These are phyloP conservation scores for Escallonia herrerae DNA, from an alignment of 129 eudicot genomes.

Conservation along the genomic window DNA sequence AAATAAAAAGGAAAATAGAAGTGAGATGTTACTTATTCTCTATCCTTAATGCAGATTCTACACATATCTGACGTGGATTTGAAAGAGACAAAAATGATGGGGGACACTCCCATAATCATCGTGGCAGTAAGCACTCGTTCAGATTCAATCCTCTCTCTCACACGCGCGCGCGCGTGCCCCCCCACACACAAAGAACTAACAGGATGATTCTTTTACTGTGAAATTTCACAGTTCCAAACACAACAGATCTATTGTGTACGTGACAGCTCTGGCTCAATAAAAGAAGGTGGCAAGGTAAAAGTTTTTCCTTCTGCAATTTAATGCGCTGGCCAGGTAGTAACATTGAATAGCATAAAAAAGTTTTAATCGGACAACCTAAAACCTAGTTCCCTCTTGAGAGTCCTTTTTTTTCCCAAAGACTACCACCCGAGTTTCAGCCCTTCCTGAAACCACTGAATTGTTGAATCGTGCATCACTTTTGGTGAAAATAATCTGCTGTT, in stretches of 20 bases:
- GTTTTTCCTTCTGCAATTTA: background rate
- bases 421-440: too few species aligned
- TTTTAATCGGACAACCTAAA: too few species aligned
- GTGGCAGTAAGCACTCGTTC: conserved; percentile 38
- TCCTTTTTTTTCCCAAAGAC: too few species aligned
- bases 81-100: conserved; percentile 97
- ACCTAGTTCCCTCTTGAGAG: too few species aligned
- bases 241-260: conserved; percentile 90
- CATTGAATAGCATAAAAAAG: too few species aligned
- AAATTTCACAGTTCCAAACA: conserved; percentile 71
- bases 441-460: too few species aligned
- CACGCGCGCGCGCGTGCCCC: too few species aligned
- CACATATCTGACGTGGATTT: conserved; percentile 88
- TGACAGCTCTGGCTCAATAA: conserved; percentile 66
- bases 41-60: conserved; percentile 58
- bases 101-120: conserved; percentile 77
- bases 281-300: conserved; percentile 87
- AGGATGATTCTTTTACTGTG: background rate
- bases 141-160: background rate
- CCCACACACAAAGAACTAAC: background rate
- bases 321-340: background rate
- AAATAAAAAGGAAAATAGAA: background rate
- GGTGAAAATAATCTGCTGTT: too few species aligned
- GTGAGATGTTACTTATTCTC: conserved; percentile 8
- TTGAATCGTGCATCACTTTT: too few species aligned